A percentile compares a stretch with the other conserved stretches of the same genome.
Conservation (phyloP, 257 asterid genomes). For the Coffea canephora region DNA sequence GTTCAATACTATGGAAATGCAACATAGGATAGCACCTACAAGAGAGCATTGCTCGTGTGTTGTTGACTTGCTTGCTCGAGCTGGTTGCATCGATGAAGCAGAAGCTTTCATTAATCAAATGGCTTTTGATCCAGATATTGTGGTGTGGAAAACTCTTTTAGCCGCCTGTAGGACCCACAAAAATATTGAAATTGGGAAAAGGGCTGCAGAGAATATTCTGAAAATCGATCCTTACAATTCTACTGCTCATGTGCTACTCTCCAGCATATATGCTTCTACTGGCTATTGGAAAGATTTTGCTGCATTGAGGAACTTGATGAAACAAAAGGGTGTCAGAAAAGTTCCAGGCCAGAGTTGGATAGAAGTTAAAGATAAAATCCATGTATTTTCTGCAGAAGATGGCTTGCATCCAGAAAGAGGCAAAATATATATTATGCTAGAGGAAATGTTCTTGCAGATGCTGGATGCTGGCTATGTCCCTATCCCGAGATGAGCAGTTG, state of each 20-base stretch:
- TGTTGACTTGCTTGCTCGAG: conserved; percentile 70
- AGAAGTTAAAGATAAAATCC: conserved; percentile 43
- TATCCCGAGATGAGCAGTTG: neutral
- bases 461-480: conserved; percentile 44
- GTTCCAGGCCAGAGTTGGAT: conserved; percentile 75
- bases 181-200: conserved; percentile 54
- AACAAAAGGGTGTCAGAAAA: conserved; percentile 54
- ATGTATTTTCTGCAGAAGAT: conserved; percentile 61
- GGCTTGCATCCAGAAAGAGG: conserved; percentile 53
- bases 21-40: conserved; percentile 52
- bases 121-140: conserved; percentile 48
- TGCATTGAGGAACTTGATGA: conserved; percentile 51
- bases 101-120: conserved; percentile 48
- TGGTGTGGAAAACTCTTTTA: conserved; percentile 64
- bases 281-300: conserved; percentile 68
- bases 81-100: conserved; percentile 57
- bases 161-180: conserved; percentile 60
- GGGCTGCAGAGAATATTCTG: conserved; percentile 58
- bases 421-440: conserved; percentile 38
- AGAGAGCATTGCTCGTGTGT: conserved; percentile 68
- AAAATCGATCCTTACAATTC: conserved; percentile 55
- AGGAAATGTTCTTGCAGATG: conserved; percentile 60
- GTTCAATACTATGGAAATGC: conserved; percentile 52
- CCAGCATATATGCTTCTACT: conserved; percentile 55
- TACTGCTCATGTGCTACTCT: conserved; percentile 60